These are phyloP conservation scores for Kodamaea sagamina DNA, from an alignment of 805 yeast species.

Conservation along the genomic window DNA sequence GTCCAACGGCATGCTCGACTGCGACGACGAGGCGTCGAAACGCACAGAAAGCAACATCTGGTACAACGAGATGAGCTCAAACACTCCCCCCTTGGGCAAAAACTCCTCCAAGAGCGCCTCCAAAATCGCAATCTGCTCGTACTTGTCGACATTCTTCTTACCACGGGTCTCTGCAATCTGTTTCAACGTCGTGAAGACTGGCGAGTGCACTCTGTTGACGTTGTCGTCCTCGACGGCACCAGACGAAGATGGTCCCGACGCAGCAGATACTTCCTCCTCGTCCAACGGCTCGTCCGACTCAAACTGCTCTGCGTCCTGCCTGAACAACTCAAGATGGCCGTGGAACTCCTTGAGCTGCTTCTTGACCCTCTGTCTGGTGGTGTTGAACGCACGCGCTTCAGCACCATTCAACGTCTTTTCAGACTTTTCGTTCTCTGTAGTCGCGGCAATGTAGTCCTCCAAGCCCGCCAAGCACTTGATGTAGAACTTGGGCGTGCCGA, in stretches of 20 bases:
- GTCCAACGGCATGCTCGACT: conserved; percentile 70
- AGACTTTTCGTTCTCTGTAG: conserved; percentile 50
- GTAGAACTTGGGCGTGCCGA: conserved; percentile 69
- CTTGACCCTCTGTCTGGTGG: conserved; percentile 83
- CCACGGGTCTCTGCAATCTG: conserved; percentile 87
- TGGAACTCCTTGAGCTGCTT: conserved; percentile 74
- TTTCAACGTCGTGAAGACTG: conserved; percentile 72
- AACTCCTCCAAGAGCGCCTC: conserved; percentile 55
- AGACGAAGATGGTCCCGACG: conserved; percentile 26
- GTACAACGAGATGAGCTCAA: conserved; percentile 76
- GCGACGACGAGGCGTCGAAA: conserved; percentile 73
- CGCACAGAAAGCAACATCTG: conserved; percentile 84
- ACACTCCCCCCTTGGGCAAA: conserved; percentile 43
- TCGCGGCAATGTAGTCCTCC: conserved; percentile 64
- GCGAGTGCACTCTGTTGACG: conserved; percentile 40
- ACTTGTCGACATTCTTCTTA: conserved; percentile 86
- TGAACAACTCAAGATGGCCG: conserved; percentile 57
- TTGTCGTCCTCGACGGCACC: conserved; percentile 32
- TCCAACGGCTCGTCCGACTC: conserved; percentile 53
- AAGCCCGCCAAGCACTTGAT: conserved; percentile 68
- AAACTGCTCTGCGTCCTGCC: conserved; percentile 73
- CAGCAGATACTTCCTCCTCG: conserved; percentile 22
- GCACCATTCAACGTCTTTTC: conserved; percentile 78
- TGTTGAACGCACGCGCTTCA: conserved; percentile 83
- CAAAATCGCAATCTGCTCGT: conserved; percentile 71